A percentile compares a stretch with the other conserved stretches of the same genome.
Conservation (phyloP, 805 yeast genomes). For the Diddensiella transvaalensis region DNA sequence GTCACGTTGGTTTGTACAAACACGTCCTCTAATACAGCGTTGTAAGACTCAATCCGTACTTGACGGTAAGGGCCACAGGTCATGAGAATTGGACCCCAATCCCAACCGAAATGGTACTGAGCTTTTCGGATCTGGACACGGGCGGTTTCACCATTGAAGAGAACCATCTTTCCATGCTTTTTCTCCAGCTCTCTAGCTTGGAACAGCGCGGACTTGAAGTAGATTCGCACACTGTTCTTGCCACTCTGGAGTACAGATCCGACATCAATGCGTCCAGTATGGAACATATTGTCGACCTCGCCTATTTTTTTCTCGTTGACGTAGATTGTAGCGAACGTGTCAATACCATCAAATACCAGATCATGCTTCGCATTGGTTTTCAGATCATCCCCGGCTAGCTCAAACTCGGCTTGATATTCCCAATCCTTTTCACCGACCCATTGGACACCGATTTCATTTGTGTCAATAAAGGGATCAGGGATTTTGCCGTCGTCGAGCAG, state of each 20-base stretch:
- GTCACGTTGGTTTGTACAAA: slow-evolving; percentile 5
- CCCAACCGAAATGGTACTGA: slow-evolving; percentile 57
- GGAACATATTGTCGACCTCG: slow-evolving; percentile 45
- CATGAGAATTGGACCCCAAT: slow-evolving; percentile 48
- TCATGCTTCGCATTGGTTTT: slow-evolving; percentile 12
- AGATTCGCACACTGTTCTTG: slow-evolving; percentile 35
- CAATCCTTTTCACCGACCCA: slow-evolving; percentile 51
- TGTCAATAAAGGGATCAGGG: slow-evolving; percentile 45
- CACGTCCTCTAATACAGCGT: slow-evolving; percentile 1
- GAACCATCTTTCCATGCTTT: slow-evolving; percentile 30
- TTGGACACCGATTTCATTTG: slow-evolving; percentile 43
- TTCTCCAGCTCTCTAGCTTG: slow-evolving; percentile 36
- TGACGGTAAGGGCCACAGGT: slow-evolving; percentile 46
- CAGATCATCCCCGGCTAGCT: slow-evolving; percentile 2
- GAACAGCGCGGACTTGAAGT: slow-evolving; percentile 39
- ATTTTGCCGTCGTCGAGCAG: slow-evolving; percentile 38
- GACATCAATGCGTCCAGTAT: slow-evolving; percentile 35
- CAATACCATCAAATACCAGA: slow-evolving; percentile 43
- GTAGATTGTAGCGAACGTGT: slow-evolving; percentile 41
- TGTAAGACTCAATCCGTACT: slow-evolving; percentile 29
- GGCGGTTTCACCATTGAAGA: slow-evolving; percentile 43
- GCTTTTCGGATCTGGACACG: slow-evolving; percentile 48
- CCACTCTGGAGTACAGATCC: slow-evolving; percentile 17
- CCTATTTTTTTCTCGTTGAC: slow-evolving; percentile 39
- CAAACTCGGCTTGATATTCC: slow-evolving; percentile 40